These are phyloP conservation scores for Nicotiana sylvestris DNA, from an alignment of 257 asterid species.

Conservation along the genomic window DNA sequence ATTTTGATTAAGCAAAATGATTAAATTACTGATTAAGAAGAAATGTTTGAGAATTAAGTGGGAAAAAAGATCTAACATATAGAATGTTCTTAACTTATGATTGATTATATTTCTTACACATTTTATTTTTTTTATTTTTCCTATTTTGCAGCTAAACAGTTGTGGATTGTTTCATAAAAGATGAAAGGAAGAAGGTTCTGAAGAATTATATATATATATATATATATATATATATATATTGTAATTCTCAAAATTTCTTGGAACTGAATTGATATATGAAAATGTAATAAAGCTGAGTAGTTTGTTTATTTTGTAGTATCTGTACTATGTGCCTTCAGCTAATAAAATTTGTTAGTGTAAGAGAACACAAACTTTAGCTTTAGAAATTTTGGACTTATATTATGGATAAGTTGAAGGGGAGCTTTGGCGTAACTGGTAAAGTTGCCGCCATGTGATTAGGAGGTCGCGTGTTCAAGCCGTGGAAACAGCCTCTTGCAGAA, in stretches of 20 bases:
- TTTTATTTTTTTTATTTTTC: not conserved
- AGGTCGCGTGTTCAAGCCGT: too few species aligned
- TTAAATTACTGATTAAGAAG: not conserved
- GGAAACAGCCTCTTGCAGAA: too few species aligned
- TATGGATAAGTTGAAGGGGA: too few species aligned
- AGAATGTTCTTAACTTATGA: not conserved
- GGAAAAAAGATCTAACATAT: not conserved
- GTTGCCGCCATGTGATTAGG: too few species aligned
- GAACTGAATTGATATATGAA: not conserved
- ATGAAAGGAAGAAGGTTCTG: not conserved
- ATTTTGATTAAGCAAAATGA: not conserved
- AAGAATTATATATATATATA: not conserved
- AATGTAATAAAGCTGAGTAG: not conserved
- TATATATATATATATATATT: not conserved
- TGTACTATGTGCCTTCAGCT: not conserved
- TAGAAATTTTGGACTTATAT: not conserved
- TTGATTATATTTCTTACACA: not conserved
- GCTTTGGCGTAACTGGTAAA: too few species aligned
- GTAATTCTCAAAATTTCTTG: not conserved
- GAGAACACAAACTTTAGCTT: not conserved
- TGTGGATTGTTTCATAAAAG: conserved; percentile 26
- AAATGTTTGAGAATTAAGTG: not conserved
- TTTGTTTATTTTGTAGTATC: not conserved
- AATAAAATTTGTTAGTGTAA: not conserved
- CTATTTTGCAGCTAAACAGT: conserved; percentile 38